Percentiles rank a stretch among this genome's conserved stretches.
These are phyloP conservation scores for Epichloe typhina DNA, from an alignment of 2,329 filamentous ascomycete genomes.

Conservation along the genomic window DNA sequence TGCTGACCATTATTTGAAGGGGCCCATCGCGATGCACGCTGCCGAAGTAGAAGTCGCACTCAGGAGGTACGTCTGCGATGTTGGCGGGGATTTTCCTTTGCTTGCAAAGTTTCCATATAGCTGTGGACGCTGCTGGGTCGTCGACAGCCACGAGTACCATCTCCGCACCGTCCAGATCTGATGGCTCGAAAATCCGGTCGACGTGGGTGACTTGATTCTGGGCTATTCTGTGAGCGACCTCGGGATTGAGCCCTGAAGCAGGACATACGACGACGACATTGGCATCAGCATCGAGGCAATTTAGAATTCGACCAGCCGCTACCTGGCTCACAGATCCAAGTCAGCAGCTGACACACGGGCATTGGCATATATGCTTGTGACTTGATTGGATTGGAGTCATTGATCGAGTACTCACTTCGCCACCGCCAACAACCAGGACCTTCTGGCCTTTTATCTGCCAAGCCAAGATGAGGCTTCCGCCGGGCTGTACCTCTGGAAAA, in stretches of 20 bases:
- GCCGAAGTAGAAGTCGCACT: slow-evolving; percentile 98
- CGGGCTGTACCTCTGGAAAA: slow-evolving; percentile 75
- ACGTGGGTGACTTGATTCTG: slow-evolving; percentile 65
- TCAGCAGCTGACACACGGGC: slow-evolving; percentile 3
- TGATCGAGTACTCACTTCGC: slow-evolving; percentile 52
- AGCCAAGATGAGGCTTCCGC: slow-evolving; percentile 84
- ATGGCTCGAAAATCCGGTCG: slow-evolving; percentile 71
- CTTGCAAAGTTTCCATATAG: slow-evolving; percentile 90
- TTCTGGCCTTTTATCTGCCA: slow-evolving; percentile 89
- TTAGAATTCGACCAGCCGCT: slow-evolving; percentile 83
- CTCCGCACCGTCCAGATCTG: slow-evolving; percentile 67
- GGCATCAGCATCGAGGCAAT: slow-evolving; percentile 90
- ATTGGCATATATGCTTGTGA: not conserved
- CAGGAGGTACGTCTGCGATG: slow-evolving; percentile 89
- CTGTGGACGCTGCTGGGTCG: slow-evolving; percentile 78
- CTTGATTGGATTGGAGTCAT: slow-evolving; percentile 7
- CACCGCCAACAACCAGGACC: slow-evolving; percentile 86
- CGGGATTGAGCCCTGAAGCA: slow-evolving; percentile 65
- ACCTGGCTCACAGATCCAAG: slow-evolving; percentile 44
- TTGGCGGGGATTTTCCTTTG: slow-evolving; percentile 74
- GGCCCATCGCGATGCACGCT: slow-evolving; percentile 91
- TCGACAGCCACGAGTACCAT: slow-evolving; percentile 94
- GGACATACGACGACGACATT: slow-evolving; percentile 78
- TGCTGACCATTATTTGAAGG: slow-evolving; percentile 96
- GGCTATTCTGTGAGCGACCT: slow-evolving; percentile 71